Evolutionary conservation across 495 filamentous ascomycete species (phyloP), one percentile per base, ranked within the genome.

Genomic region (Aspergillus egyptiacus): DNA sequence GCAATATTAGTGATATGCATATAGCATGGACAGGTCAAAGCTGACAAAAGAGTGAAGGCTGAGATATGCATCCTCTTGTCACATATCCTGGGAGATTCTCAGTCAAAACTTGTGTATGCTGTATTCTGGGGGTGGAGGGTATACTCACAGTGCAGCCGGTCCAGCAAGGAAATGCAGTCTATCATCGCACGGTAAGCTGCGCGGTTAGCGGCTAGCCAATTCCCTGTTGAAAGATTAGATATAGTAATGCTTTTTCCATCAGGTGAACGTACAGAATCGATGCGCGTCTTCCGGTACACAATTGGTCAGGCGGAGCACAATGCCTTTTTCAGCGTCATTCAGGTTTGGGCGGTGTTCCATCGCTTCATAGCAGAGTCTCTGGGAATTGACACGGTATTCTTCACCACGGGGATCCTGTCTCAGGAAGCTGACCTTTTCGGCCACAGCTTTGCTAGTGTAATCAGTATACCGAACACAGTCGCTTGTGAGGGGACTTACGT

Each of bases 141-240:
- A 6, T 2, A 33, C 46, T 31, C 48, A 57, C 50, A 46, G 18
- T 42, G 11, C 0, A 54, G n/a, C 2, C 19, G 45, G 15, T 52
- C 34, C 39, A 62, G 34, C 23, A 62, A n/a, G 2, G 35, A 31
- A 46, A 62, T 39, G 31, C 53, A 55, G 15, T 23, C 36, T 15
- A 37, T 53, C 59, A 62, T 62, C 4, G 56, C 59, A 41, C 32
- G 14, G 46, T 59, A 62, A 19, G 48, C 30, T 11, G 15, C 30
- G 31, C 53, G 53, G 34, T 51, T 43, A 2, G 13, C 22, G 20
- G 46, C 40, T 19, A 60, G 23, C 57, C 57, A 60, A 38, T 37
- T 36, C 47, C 53, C 57, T 60, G 23, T 15, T 3, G 11, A 24
- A 27, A 15, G 6, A 39, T 50, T 38, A 54, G 47, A 22, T 34